These are phyloP conservation scores for Auriscalpium vulgare DNA, from an alignment of 768 basidiomycete species.

Conservation along the genomic window DNA sequence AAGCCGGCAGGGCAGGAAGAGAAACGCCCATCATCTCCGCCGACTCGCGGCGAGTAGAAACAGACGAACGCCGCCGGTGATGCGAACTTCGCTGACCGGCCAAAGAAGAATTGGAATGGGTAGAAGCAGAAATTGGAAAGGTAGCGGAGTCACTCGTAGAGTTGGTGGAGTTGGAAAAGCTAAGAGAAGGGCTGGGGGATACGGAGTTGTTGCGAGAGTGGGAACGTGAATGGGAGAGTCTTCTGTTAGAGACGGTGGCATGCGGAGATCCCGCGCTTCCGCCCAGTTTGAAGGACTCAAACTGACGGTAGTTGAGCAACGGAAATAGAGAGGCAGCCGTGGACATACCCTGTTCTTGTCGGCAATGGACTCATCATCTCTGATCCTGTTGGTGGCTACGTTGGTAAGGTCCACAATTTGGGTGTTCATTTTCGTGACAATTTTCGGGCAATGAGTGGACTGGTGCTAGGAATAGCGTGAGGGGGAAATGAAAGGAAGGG, in stretches of 20 bases:
- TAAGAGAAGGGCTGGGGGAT: slow-evolving; percentile 18
- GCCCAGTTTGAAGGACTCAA: slow-evolving; percentile 70
- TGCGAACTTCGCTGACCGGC: slow-evolving; percentile 63
- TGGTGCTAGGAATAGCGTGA: slow-evolving; percentile 26
- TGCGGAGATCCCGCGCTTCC: slow-evolving; percentile 26
- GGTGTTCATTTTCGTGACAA: slow-evolving; percentile 15
- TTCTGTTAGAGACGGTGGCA: slow-evolving; percentile 28
- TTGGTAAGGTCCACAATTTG: slow-evolving; percentile 32
- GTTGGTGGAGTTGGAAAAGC: slow-evolving; percentile 19
- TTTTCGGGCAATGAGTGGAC: slow-evolving; percentile 31
- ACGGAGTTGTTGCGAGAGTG: slow-evolving; percentile 65
- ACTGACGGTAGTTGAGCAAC: slow-evolving; percentile 28
- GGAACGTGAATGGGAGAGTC: slow-evolving; percentile 53
- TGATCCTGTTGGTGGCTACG: slow-evolving; percentile 18
- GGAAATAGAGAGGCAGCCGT: slow-evolving; percentile 1
- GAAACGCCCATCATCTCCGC: slow-evolving; percentile 86
- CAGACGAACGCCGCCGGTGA: slow-evolving; percentile 78
- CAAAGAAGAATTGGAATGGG: slow-evolving; percentile 25
- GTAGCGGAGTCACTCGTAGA: background rate
- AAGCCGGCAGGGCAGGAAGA: slow-evolving; percentile 55
- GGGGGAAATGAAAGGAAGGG: slow-evolving; percentile 30
- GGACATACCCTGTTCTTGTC: slow-evolving; percentile 36
- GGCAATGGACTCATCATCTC: slow-evolving; percentile 27
- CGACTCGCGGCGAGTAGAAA: slow-evolving; percentile 84
- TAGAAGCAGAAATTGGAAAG: slow-evolving; percentile 33